These are phyloP conservation scores for Aspergillus tamarii DNA, from an alignment of 2,329 filamentous ascomycete genomes.

Conservation along the genomic window DNA sequence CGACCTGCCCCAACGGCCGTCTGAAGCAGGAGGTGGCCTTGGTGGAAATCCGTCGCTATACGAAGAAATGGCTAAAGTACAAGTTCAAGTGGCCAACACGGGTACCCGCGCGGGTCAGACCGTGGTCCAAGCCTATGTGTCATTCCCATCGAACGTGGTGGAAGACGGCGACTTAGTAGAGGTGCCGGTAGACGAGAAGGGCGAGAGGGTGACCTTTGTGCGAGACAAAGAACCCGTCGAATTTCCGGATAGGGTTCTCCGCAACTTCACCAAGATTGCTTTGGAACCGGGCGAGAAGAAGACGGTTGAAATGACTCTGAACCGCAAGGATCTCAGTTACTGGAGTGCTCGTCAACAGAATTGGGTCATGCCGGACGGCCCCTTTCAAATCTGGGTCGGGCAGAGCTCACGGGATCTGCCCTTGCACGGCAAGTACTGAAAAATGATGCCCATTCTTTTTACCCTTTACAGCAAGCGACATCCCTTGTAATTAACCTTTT, in stretches of 20 bases:
- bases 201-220: conserved; percentile 17
- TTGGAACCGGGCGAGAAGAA: conserved; percentile 58
- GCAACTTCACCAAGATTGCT: conserved; percentile 72
- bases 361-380: conserved; percentile 63
- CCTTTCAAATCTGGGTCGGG: conserved; percentile 40
- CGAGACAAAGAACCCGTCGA: conserved; percentile 53
- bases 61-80: conserved; percentile 52
- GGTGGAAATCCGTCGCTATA: conserved; percentile 53
- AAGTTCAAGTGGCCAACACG: conserved; percentile 53
- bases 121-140: conserved; percentile 67
- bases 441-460: not conserved
- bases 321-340: conserved; percentile 71
- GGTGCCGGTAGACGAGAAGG: conserved; percentile 10
- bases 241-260: conserved; percentile 65
- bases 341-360: conserved; percentile 72
- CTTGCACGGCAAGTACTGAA: conserved; percentile 18
- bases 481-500: not conserved
- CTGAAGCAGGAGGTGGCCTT: conserved; percentile 69
- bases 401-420: conserved; percentile 41
- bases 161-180: conserved; percentile 26
- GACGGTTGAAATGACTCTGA: conserved; percentile 62
- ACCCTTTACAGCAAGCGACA: not conserved
- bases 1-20: conserved; percentile 53
- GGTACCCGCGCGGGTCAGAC: conserved; percentile 53
- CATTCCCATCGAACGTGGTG: conserved; percentile 55